Conservation (phyloP, 2,329 filamentous ascomycete species). For the Ascochyta rabiei region DNA sequence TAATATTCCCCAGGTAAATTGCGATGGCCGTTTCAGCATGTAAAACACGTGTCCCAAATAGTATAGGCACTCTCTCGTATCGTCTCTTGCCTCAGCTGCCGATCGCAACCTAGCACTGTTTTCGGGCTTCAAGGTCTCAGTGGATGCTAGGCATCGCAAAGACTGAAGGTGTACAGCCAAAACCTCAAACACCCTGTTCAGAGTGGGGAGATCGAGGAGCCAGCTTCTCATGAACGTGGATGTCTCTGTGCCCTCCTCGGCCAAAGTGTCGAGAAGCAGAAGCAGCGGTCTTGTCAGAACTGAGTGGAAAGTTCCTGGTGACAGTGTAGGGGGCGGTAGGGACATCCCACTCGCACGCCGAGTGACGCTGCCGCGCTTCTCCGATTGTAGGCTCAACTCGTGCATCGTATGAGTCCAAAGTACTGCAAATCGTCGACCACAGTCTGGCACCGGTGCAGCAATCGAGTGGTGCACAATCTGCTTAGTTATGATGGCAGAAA, state of each 20-base stretch:
- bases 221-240: conserved; percentile 80
- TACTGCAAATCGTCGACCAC: conserved; percentile 72
- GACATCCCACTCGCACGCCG: conserved; percentile 40
- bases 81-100: conserved; percentile 53
- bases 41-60: conserved; percentile 77
- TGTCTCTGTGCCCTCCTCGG: conserved; percentile 73
- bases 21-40: conserved; percentile 71
- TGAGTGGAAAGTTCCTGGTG: conserved; percentile 66
- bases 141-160: conserved; percentile 34
- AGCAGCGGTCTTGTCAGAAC: conserved; percentile 84
- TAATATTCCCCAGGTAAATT: conserved; percentile 72
- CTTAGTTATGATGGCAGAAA: conserved; percentile 67
- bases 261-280: conserved; percentile 77
- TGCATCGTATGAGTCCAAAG: conserved; percentile 78
- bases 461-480: conserved; percentile 6
- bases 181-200: conserved; percentile 56
- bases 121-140: conserved; percentile 25
- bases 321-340: conserved; percentile 32
- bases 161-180: conserved; percentile 39
- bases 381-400: conserved; percentile 44
- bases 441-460: conserved; percentile 50
- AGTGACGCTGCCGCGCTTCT: conserved; percentile 38
- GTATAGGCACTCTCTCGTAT: conserved; percentile 78
- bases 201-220: conserved; percentile 68
- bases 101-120: not conserved